These are phyloP conservation scores for Taiwanofungus camphoratus DNA, from an alignment of 1,284 basidiomycete species.

Conservation along the genomic window DNA sequence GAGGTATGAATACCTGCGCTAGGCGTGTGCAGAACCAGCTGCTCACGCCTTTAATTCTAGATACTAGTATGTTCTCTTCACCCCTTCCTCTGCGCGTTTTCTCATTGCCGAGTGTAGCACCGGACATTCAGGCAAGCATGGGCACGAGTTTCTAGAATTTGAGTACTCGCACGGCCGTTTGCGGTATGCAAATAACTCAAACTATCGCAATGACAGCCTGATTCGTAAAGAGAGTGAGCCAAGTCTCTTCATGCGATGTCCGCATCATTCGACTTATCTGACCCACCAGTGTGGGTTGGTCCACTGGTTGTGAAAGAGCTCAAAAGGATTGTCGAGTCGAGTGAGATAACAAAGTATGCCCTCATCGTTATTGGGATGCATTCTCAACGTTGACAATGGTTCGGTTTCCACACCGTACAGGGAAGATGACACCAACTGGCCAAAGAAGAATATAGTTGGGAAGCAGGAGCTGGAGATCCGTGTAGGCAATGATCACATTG, in stretches of 20 bases:
- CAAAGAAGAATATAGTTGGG: conserved; percentile 97
- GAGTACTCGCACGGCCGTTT: conserved; percentile 96
- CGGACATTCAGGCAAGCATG: conserved; percentile 93
- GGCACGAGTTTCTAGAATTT: conserved; percentile 98
- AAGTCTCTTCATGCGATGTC: neutral
- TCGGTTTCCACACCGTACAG: conserved; percentile 35
- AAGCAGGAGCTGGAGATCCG: conserved; percentile 97
- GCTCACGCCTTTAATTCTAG: conserved; percentile 37
- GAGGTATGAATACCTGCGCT: conserved; percentile 45
- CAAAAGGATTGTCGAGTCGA: conserved; percentile 90
- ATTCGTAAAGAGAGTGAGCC: conserved; percentile 95
- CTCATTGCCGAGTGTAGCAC: conserved; percentile 49
- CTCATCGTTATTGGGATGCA: neutral
- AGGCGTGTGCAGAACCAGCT: conserved; percentile 27
- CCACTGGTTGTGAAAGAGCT: conserved; percentile 90
- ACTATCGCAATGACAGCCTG: conserved; percentile 95
- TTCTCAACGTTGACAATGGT: neutral
- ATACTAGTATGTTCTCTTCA: conserved; percentile 67
- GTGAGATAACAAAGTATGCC: conserved; percentile 92
- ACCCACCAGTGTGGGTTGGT: conserved; percentile 84
- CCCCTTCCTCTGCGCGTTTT: neutral
- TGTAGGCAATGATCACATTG: conserved; percentile 92
- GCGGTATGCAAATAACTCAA: conserved; percentile 98
- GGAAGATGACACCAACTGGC: conserved; percentile 98
- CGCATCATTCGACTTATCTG: conserved; percentile 1